Base-by-base conservation (phyloP, 495 filamentous ascomycete species). In the Amniculicola lignicola region DNA sequence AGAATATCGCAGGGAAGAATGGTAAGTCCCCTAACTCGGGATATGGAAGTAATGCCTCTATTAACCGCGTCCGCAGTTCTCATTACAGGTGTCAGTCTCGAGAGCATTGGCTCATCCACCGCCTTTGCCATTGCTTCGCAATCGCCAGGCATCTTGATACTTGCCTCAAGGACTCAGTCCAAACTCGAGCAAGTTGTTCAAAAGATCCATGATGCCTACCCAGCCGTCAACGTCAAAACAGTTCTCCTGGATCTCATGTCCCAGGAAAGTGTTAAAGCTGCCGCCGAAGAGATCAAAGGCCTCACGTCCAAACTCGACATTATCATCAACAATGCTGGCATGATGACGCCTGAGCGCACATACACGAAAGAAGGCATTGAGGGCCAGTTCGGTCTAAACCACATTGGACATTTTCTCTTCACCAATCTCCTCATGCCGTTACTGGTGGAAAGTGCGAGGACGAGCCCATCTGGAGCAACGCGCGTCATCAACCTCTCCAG, bases 101-200 rank as follows among this genome's bases (percentile, higher is more conserved):
- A 75, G 18, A 73, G 76, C 16, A 74, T 82, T 19, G 81, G 80
- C 2, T 74, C 75, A 29, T 67, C 75, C 0, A 79, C 77, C 11
- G 79, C 76, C 1, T 31, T 76, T 1, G 74, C 79, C 11, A 72
- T 82, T 31, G 81, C 79, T 10, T 77, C 77, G 0, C 79, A 83
- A 52, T 44, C 56, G 0, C 80, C 80, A 0, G 61, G 59, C 0
- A 70, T 74, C 4, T 67, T 84, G 1, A 76, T 84, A 48, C 69
- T 83, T 9, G 79, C 76, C 2, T 82, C 80, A 0, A 73, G 80
- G 0, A 81, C 78, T 5, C 68, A 61, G 28, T 43, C 69, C 29
- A 79, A 77, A 47, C 66, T 82, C n/a, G 69, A 79, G 14, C 43
- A 72, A 36, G 77, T 81, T 1, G 72, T 70, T 12, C 46, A 66